These are phyloP conservation scores for Ramularia endophylla DNA, from an alignment of 2,329 filamentous ascomycete species.

Conservation along the genomic window DNA sequence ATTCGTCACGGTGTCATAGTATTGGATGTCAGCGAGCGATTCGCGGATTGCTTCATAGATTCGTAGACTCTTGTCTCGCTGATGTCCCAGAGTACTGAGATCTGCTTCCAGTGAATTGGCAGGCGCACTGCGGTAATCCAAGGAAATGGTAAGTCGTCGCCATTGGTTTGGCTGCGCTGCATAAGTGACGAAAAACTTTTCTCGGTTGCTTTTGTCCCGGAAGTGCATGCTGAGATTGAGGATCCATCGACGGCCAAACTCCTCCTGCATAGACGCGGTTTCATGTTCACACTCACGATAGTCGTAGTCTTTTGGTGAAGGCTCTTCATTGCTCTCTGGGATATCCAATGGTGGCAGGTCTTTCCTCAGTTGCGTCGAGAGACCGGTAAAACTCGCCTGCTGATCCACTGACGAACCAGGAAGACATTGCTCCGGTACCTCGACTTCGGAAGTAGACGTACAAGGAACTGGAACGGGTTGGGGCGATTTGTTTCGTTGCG, in stretches of 20 bases:
- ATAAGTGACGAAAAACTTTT: constrained; percentile 98
- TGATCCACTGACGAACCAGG: constrained; percentile 3
- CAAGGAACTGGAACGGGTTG: constrained; percentile 33
- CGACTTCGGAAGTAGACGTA: constrained; percentile 35
- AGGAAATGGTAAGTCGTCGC: constrained; percentile 85
- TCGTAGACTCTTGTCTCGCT: constrained; percentile 84
- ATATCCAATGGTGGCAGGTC: constrained; percentile 21
- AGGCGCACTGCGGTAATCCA: constrained; percentile 81
- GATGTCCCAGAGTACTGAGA: constrained; percentile 68
- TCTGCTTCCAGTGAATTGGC: constrained; percentile 81
- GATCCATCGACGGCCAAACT: constrained; percentile 81
- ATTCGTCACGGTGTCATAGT: constrained; percentile 94
- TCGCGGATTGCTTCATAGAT: constrained; percentile 95
- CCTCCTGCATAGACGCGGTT: constrained; percentile 64
- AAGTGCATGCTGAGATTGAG: constrained; percentile 98
- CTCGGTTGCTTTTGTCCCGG: constrained; percentile 80
- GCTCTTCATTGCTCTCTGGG: constrained; percentile 11
- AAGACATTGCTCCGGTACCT: constrained; percentile 3
- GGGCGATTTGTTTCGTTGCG: constrained; percentile 40
- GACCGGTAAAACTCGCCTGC: constrained; percentile 2
- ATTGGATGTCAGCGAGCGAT: constrained; percentile 87
- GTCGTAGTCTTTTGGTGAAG: constrained; percentile 20
- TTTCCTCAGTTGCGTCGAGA: constrained; percentile 9
- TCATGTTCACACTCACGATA: constrained; percentile 37
- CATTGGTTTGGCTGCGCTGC: constrained; percentile 72